These are phyloP conservation scores for Rugosomyces carneus DNA, from an alignment of 1,284 basidiomycete species.

Conservation along the genomic window DNA sequence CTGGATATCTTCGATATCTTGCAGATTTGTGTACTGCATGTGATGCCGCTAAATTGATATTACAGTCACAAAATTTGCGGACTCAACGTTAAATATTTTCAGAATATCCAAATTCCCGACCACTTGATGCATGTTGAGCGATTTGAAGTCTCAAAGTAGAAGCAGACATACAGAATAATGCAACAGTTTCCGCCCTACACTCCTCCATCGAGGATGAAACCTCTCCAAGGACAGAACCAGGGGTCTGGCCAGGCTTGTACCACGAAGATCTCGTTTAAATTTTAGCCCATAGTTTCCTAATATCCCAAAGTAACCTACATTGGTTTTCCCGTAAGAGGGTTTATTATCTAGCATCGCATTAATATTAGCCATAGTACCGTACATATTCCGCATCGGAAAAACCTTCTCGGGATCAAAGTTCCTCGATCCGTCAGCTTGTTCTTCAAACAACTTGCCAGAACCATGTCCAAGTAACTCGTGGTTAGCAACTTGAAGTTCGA, in stretches of 20 bases:
- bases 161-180: constrained; percentile 57
- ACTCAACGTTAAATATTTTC: constrained; percentile 63
- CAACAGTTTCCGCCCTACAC: constrained; percentile 80
- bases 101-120: constrained; percentile 67
- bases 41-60: neutral
- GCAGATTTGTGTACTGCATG: constrained; percentile 52
- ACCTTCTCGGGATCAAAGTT: constrained; percentile 74
- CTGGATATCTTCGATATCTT: constrained; percentile 72
- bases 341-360: constrained; percentile 48
- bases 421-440: constrained; percentile 64
- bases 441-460: constrained; percentile 75
- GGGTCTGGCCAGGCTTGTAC: constrained; percentile 81
- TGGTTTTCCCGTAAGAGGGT: constrained; percentile 77
- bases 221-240: constrained; percentile 73
- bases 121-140: constrained; percentile 33
- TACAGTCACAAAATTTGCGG: neutral
- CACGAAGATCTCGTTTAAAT: constrained; percentile 50
- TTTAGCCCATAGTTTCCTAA: constrained; percentile 1
- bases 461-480: constrained; percentile 80
- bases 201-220: constrained; percentile 86
- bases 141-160: neutral
- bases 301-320: constrained; percentile 38
- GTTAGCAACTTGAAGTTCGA: constrained; percentile 82
- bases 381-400: neutral
- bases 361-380: neutral